Evolutionary conservation across 805 yeast species (phyloP).

Genomic region (Wickerhamiella allomyrinae): DNA sequence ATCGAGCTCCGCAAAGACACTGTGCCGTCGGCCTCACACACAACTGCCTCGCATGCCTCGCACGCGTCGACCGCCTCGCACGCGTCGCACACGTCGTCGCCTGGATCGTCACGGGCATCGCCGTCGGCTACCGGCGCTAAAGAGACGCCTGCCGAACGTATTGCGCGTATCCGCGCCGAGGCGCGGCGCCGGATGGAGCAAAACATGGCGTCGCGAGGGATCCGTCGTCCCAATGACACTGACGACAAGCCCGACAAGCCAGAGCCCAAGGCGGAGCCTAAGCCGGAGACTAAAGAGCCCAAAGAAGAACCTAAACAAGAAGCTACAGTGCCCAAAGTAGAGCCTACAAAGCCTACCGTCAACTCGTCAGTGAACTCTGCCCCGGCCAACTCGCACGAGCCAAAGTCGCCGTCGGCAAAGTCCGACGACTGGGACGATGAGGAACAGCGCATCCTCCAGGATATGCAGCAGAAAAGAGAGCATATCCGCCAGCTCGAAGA

Average conservation of each 20-base stretch:
- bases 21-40: background rate
- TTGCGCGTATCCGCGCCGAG: conserved; percentile 20
- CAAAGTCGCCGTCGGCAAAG: conserved; percentile 1
- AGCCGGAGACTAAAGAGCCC: background rate
- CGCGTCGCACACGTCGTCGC: background rate
- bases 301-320: conserved; percentile 1
- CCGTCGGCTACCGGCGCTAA: conserved; percentile 1
- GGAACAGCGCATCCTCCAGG: conserved; percentile 27
- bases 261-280: conserved; percentile 3
- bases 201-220: conserved; percentile 19
- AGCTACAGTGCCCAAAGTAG: background rate
- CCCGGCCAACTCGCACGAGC: background rate
- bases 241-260: background rate
- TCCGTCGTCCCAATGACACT: conserved; percentile 6
- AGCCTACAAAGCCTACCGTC: background rate
- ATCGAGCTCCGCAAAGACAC: conserved; percentile 30
- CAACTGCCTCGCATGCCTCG: background rate
- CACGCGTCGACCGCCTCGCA: background rate
- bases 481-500: conserved; percentile 25
- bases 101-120: background rate
- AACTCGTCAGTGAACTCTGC: no score
- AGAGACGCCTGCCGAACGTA: conserved; percentile 19
- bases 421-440: conserved; percentile 26
- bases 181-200: conserved; percentile 19
- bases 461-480: conserved; percentile 27